Base-by-base conservation (phyloP, 192 early-diverging fungal species). In the Coemansia sp. region DNA sequence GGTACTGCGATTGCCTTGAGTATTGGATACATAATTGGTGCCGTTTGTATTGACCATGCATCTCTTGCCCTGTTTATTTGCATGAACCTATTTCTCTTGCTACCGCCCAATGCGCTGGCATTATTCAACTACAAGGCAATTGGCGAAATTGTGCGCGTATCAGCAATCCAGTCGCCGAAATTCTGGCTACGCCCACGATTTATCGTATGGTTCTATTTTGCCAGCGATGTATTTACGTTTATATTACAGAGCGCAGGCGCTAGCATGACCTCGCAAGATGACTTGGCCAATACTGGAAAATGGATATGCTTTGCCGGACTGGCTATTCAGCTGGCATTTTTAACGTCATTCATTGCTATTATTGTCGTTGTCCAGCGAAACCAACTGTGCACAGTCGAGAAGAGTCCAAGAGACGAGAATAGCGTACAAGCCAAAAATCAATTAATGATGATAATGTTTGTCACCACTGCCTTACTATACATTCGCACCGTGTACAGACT, bases 111-210 rank as follows among this genome's bases (percentile, higher is more conserved):
- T 48, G 80, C 68, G 0, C 52, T 82, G 11, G 77, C 80, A 2
- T 31, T 82, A 14, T 68, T 72, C 21, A 80, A 82, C 57, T 82
- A 80, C 69, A 82, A 80, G 54, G 51, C 73, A 7, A 25, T 82
- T 0, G 78, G 65, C 50, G 69, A 80, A 16, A 56, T 82, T 12
- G 65, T 64, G 2, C 61, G 69, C 7, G 19, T 45, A 9, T 75
- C 64, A 1, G 54, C 50, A 4, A 57, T 62, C 41, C 2, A 12
- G 3, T 31, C 45, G 0, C 38, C 31, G 7, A 38, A 9, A 5
- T 80, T 80, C 21, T 80, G 57, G 48, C 27, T 80, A 10, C 62
- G 57, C 0, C 68, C 72, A 2, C 41, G 50, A 0, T 82, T 82
- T 27, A 68, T 82, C 12, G 69, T 61, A 0, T 75, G 72, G 76